These are phyloP conservation scores for Monosporascus sp. DNA, from an alignment of 2,329 filamentous ascomycete species.

Conservation along the genomic window DNA sequence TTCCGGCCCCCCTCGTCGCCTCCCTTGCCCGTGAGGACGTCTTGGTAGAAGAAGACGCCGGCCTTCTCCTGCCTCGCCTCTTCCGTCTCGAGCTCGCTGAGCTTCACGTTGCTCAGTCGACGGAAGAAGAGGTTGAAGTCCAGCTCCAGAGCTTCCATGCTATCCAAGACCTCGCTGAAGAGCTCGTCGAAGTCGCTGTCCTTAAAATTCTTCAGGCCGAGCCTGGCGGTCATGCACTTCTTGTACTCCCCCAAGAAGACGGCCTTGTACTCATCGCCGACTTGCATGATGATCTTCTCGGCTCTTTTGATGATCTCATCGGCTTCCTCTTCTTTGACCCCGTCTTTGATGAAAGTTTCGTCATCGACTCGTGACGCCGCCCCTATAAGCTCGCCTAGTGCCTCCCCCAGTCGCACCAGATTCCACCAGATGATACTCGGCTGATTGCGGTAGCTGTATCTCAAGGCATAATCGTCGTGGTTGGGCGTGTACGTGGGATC, in stretches of 20 bases:
- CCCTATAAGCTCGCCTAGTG: slow-evolving; percentile 82
- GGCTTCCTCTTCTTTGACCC: slow-evolving; percentile 63
- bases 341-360: slow-evolving; percentile 63
- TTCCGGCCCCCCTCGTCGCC: slow-evolving; percentile 60
- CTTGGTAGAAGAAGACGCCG: slow-evolving; percentile 71
- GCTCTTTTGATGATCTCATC: slow-evolving; percentile 71
- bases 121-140: slow-evolving; percentile 97
- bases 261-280: slow-evolving; percentile 81
- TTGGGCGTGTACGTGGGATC: slow-evolving; percentile 94
- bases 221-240: slow-evolving; percentile 69
- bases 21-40: slow-evolving; percentile 56
- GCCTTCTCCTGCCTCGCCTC: slow-evolving; percentile 61
- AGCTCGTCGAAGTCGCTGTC: slow-evolving; percentile 73
- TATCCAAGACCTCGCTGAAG: slow-evolving; percentile 78
- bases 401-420: slow-evolving; percentile 83
- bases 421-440: slow-evolving; percentile 99
- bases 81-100: slow-evolving; percentile 60
- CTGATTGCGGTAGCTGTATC: slow-evolving; percentile 92
- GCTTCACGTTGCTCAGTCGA: slow-evolving; percentile 59
- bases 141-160: slow-evolving; percentile 72
- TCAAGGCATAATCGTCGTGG: slow-evolving; percentile 82
- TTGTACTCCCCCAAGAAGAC: slow-evolving; percentile 90
- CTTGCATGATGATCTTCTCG: slow-evolving; percentile 74
- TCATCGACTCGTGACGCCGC: slow-evolving; percentile 69
- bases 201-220: slow-evolving; percentile 68